Base-by-base conservation (phyloP, 176 grass and related monocot species). In the Carex myosuroides region DNA sequence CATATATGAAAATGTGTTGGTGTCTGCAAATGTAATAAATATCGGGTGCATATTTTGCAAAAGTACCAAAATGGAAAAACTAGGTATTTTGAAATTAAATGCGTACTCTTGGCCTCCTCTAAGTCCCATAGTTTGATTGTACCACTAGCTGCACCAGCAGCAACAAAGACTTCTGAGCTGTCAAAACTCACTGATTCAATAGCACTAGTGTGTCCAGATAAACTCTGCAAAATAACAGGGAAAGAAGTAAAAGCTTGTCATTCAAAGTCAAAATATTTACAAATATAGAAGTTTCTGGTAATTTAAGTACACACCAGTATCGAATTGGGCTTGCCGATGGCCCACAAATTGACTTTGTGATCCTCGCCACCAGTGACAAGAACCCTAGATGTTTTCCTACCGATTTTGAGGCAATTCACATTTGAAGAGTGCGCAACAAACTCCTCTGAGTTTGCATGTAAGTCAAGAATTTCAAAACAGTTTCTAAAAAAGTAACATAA, bases 381-480 rank as follows among this genome's bases (percentile, higher is more conserved):
- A 81, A 98, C 91, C 33, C 95, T 91, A 4, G 92, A 98, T 10
- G 95, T 93, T 84, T 90, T 98, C 89, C 92, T 90, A 60, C 95
- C 95, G 20, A 98, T 98, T 90, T 93, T 98, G 79, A 98, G 95
- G 82, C 95, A 98, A 90, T 98, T 98, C 13, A 98, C 92, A 91
- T 94, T 98, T 85, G 95, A 98, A 13, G 92, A 77, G 77, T 98
- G 95, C 3, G 95, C 95, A 33, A 98, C 95, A 95, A 98, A 98
- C 91, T 98, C 95, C 95, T 98, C 95, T 97, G 83, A 14, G 16
- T 67, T 83, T 39, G 65, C 83, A 90, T 29, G 18, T 50, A 59
- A 76, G 95, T 98, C 85, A 98, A 95, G 92, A 79, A 55, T 69
- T 80, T 79, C 14, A 88, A 92, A 90, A 82, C 6, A 0, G 24